Base-by-base conservation (phyloP, 805 yeast genomes). In the Candida lessepsii region DNA sequence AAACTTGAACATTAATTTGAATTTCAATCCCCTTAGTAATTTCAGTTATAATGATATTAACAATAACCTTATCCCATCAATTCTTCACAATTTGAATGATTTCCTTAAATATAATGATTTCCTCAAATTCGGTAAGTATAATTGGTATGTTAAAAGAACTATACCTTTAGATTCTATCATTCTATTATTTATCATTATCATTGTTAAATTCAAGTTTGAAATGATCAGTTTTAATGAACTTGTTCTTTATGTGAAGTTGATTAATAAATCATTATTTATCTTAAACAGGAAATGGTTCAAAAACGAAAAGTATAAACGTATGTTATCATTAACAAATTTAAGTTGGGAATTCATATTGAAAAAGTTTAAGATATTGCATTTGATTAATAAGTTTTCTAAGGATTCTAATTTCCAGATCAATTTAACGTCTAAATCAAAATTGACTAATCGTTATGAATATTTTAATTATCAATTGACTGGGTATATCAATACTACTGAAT, bases 121-220 rank as follows among this genome's bases (percentile, higher is more conserved):
- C 48, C 68, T 71, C 41, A 68, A 72, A 37, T 75, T 71, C 52
- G 77, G 77, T 5, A 68, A 71, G 41, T 79, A 65, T 54, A 79
- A 78, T 48, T 79, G 84, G 84, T 79, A 77, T 46, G 67, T 78
- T 35, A 72, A 78, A 50, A 64, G 81, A 32, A 75, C 77, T n/a
- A 70, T 79, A 35, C 85, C 85, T 2, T 63, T 78, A 37, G 83
- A 79, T 55, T 76, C 81, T 6, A 67, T 79, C 11, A 73, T 78
- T 10, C 54, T 78, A 39, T 58, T 78, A 44, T 62, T 76, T 47
- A 73, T 76, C 10, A 74, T 78, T 23, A 63, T 79, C 36, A 69
- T 76, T 2, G 73, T 77, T 6, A 80, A 78, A 52, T 62, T 77
- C 52, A 73, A 73, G 42, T 65, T 60, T 41, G 63, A 66, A 37